Evolutionary conservation across 2,329 filamentous ascomycete genomes (phyloP), one percentile per base, ranked within the genome.

Genomic region (Alternaria angustiovoidea): DNA sequence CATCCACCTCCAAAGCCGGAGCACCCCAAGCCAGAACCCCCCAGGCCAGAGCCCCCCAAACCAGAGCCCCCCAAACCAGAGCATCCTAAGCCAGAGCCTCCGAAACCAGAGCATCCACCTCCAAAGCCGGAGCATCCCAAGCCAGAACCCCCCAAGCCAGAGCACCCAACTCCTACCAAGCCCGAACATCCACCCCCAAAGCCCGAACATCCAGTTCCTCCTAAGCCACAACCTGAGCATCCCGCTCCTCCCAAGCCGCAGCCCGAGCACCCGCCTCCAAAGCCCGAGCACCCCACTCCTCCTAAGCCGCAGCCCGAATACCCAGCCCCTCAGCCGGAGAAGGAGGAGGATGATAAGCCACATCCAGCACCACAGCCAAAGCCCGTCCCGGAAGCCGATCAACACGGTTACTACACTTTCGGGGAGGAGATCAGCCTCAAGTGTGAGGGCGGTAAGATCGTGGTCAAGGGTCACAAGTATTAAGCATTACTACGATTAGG

Each of bases 351-450:
- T 7, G 14, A 55, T 16, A 22, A 44, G 26, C 24, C 24, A 24
- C 9, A 46, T 14, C 24, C 24, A n/a, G 11, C 24, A 2, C 43
- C 43, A 46, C 26, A 18, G n/a, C 54, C 54, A 20, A 32, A 49
- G 16, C 54, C 54, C 8, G 36, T 22, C 14, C 52, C 42, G 26
- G 36, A 61, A n/a, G 53, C 57, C 12, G 46, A 56, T 22, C 30
- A 51, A 34, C 34, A 51, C 26, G 54, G 41, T 7, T 57, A 57
- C 36, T 63, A 63, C 48, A 56, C 48, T 24, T 65, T 65, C 14
- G 63, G 47, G 22, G 63, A 65, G 6, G 60, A 65, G 36, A 54
- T 65, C 9, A 65, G 46, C 20, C 57, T 65, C 9, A 65, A 65
- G 28, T 65, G 63, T n/a, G 63, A 63, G 48, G 47, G 49, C 43